Evolutionary conservation across 306 rosid species (phyloP), one percentile per base, ranked within the genome.

Genomic region (Medicago ruthenica): DNA sequence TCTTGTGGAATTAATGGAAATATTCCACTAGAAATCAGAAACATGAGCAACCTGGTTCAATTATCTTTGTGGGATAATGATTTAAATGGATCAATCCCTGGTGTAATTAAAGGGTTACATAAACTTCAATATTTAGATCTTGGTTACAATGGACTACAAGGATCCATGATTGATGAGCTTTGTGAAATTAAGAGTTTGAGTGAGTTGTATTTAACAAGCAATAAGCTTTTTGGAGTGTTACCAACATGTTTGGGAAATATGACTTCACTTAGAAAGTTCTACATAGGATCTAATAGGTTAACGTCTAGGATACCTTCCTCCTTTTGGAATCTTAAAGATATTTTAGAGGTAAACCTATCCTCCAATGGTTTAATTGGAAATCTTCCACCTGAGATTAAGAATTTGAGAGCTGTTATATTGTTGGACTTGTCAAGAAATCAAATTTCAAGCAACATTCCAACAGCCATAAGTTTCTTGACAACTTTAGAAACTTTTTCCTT

Each of bases 241-340:
- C 89, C 87, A 20, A 4, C 83, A 10, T 83, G 89, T 55, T 77
- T 86, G 34, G 83, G 75, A 31, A 78, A 70, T 60, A 61, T 86
- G 27, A n/a, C 68, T 20, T 57, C 61, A 21, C 69, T 83, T 55
- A 75, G 87, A 68, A 13, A 15, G 27, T 6, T 83, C n/a, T 5
- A 66, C 39, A 12, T 83, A 11, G 59, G 20, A n/a, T 77, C 67
- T 11, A 86, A 83, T 44, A 67, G 54, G 7, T 58, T 83, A 5
- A 77, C 17, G 31, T 79, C 80, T 42, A 8, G 0, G 21, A 54
- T 85, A 45, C 86, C 82, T 1, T 24, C 82, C 15, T 48, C 83
- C 2, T 57, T 85, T 22, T 81, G 83, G 83, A 31, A 2, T 50
- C 79, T 85, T 8, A 37, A 9, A 24, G 68, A 85, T 74, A 31